Evolutionary conservation across 1,284 basidiomycete genomes (phyloP).

Genomic region (Trametes versicolor): DNA sequence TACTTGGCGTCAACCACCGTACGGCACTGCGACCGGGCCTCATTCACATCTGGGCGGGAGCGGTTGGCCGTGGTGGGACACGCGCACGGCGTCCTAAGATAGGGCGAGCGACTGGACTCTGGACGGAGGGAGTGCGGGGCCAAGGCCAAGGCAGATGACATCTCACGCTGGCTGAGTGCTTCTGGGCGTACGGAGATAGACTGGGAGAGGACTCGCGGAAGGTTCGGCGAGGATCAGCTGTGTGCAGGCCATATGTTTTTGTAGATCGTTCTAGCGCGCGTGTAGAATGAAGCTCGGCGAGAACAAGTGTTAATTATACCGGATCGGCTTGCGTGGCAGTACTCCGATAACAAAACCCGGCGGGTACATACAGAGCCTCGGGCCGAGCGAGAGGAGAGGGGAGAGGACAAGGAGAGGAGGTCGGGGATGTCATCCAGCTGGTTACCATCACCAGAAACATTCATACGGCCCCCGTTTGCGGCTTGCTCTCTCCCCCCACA

Average conservation of each 20-base stretch:
- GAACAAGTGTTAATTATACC: neutral
- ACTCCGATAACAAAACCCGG: conserved; percentile 10
- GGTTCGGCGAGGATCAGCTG: neutral
- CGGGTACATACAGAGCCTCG: neutral
- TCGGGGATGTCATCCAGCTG: conserved; percentile 8
- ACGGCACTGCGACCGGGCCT: neutral
- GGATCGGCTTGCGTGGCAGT: conserved; percentile 11
- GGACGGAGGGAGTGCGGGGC: neutral
- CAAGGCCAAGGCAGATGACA: conserved; percentile 3
- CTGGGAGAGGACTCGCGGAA: neutral
- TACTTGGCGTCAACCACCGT: neutral
- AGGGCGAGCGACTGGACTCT: conserved; percentile 1
- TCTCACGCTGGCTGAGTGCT: neutral
- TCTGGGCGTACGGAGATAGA: neutral
- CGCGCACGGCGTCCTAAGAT: neutral
- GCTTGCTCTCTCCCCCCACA: conserved; percentile 7
- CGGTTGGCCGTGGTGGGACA: conserved; percentile 3
- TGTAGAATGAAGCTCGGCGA: neutral
- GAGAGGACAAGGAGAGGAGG: neutral
- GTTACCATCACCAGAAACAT: conserved; percentile 26
- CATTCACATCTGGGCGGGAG: conserved; percentile 9
- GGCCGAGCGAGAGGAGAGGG: conserved; percentile 2
- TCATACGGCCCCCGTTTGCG: conserved; percentile 4
- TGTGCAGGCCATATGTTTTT: neutral
- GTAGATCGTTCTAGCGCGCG: neutral